Conservation (phyloP, 1,284 basidiomycete genomes). For the Trichosporon asahii region DNA sequence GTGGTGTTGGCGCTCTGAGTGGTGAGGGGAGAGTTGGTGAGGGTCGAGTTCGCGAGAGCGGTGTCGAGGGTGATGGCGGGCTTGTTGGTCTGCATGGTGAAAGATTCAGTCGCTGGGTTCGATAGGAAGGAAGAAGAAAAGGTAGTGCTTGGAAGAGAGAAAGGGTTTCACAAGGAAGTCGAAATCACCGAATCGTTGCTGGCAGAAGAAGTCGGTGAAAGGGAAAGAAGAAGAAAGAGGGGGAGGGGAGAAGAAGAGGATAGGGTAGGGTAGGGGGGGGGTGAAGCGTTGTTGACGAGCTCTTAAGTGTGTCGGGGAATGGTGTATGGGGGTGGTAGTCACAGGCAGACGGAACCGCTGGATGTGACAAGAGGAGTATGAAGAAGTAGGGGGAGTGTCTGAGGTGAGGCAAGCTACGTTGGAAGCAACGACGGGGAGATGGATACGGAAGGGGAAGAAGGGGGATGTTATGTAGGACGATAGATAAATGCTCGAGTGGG, state of each 20-base stretch:
- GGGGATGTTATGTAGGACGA: constrained; percentile 9
- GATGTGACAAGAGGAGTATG: background rate
- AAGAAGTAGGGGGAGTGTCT: background rate
- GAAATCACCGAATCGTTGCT: background rate
- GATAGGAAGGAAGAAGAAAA: background rate
- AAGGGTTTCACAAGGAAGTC: background rate
- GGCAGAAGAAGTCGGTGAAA: background rate
- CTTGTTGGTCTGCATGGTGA: constrained; percentile 17
- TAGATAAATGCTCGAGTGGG: constrained; percentile 9
- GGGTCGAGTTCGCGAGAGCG: constrained; percentile 10
- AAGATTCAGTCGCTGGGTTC: background rate
- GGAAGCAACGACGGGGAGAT: constrained; percentile 9
- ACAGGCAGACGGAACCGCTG: background rate
- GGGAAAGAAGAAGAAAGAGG: background rate
- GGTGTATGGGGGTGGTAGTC: background rate
- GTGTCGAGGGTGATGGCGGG: constrained; percentile 15
- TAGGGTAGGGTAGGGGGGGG: background rate
- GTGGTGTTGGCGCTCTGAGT: constrained; percentile 11
- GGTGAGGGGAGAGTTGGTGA: constrained; percentile 7
- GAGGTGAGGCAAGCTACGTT: constrained; percentile 8
- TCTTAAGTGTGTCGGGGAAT: background rate
- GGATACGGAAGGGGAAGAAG: constrained; percentile 8
- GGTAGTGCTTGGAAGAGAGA: background rate
- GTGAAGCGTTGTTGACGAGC: background rate
- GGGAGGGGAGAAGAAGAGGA: background rate